These are phyloP conservation scores for Cairneyella variabilis DNA, from an alignment of 495 filamentous ascomycete genomes.

Conservation along the genomic window DNA sequence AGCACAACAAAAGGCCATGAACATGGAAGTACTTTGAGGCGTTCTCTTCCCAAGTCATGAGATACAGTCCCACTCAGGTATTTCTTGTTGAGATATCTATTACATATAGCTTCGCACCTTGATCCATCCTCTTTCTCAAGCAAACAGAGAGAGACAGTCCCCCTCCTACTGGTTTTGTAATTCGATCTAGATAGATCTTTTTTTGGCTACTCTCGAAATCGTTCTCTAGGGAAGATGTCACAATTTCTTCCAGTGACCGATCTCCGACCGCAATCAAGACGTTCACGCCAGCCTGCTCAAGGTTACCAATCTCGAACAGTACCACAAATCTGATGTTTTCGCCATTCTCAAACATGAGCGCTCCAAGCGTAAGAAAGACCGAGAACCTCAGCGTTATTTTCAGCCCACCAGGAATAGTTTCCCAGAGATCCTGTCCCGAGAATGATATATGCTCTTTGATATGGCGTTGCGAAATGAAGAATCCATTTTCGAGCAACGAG, in stretches of 20 bases:
- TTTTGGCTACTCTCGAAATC: not conserved
- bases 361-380: not conserved
- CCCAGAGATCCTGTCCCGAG: constrained; percentile 1
- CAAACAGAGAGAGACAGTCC: not conserved
- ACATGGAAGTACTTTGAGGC: no score
- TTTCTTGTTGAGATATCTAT: not conserved
- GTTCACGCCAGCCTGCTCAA: constrained; percentile 1
- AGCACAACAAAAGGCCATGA: no score
- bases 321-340: not conserved
- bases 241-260: constrained; percentile 1
- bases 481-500: not conserved
- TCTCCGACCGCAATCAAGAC: not conserved
- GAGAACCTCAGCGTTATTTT: constrained; percentile 3
- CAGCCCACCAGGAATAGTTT: not conserved
- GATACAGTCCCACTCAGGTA: not conserved
- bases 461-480: constrained; percentile 3
- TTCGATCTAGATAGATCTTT: not conserved
- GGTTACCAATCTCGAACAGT: not conserved
- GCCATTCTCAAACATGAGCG: constrained; percentile 1
- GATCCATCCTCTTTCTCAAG: not conserved
- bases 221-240: not conserved
- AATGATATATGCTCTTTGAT: constrained; percentile 1
- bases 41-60: not conserved
- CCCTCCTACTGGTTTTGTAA: not conserved
- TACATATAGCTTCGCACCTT: not conserved